A percentile compares a stretch with the other conserved stretches of the same genome.
Conservation (phyloP, 805 yeast genomes). For the Candida pseudoglaebosa region DNA sequence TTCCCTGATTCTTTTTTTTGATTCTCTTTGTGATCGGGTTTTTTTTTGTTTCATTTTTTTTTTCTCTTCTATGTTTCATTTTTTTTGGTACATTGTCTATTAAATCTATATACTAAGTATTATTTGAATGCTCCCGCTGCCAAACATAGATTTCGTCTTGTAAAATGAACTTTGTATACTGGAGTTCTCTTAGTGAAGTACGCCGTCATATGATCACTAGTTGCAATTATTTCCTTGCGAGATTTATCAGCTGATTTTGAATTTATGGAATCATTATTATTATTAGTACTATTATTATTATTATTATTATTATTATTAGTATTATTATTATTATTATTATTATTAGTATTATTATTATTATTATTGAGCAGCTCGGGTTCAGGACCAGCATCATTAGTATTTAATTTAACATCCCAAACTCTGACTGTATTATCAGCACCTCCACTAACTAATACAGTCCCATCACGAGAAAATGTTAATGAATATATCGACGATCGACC, state of each 20-base stretch:
- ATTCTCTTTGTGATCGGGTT: too few relatives aligned
- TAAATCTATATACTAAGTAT: conserved; percentile 4
- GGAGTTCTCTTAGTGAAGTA: conserved; percentile 93
- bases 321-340: conserved; percentile 20
- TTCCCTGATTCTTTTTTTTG: too few relatives aligned
- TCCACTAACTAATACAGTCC: conserved; percentile 83
- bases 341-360: conserved; percentile 3
- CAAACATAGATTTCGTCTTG: conserved; percentile 82
- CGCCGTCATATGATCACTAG: conserved; percentile 88
- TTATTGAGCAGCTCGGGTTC: conserved; percentile 63
- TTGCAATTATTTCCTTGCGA: conserved; percentile 62
- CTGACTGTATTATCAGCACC: conserved; percentile 92
- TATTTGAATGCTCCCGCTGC: conserved; percentile 81
- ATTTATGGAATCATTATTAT: conserved; percentile 8
- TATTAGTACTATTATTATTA: too few relatives aligned
- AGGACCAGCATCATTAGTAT: conserved; percentile 74
- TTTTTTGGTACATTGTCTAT: too few relatives aligned
- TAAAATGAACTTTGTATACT: conserved; percentile 87
- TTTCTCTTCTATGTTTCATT: too few relatives aligned
- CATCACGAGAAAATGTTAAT: conserved; percentile 79
- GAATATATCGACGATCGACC: conserved; percentile 85
- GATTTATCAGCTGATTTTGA: conserved; percentile 5
- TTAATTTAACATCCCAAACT: conserved; percentile 92
- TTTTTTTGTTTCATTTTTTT: too few relatives aligned
- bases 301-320: too few relatives aligned